These are phyloP conservation scores for Fusarium irregulare DNA, from an alignment of 2,329 filamentous ascomycete species.

Conservation along the genomic window DNA sequence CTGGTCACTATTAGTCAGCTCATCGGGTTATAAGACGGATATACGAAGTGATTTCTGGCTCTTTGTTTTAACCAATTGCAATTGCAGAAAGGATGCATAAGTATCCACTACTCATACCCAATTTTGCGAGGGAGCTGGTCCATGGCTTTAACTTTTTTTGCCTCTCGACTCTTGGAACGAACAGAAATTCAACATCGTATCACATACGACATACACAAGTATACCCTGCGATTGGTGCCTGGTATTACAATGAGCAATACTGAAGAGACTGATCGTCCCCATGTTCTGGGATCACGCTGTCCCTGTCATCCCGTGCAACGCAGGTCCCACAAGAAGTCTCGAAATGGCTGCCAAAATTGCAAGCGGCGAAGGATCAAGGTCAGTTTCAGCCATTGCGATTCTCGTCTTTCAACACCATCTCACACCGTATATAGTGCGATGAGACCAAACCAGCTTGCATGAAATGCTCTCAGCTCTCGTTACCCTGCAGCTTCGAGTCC, in stretches of 20 bases:
- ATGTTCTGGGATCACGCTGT: not conserved
- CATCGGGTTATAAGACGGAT: too few species aligned
- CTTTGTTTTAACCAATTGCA: too few species aligned
- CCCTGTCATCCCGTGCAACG: not conserved
- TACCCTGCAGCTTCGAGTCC: not conserved
- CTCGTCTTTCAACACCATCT: not conserved
- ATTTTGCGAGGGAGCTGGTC: too few species aligned
- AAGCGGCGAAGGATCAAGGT: not conserved
- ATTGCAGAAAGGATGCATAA: too few species aligned
- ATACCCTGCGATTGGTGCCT: not conserved
- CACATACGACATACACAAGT: not conserved
- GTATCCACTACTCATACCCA: too few species aligned
- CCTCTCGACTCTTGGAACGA: not conserved
- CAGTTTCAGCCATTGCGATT: not conserved
- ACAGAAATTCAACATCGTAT: not conserved
- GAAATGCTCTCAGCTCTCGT: not conserved
- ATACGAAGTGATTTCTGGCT: too few species aligned
- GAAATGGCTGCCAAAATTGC: not conserved
- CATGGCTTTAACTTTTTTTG: not conserved
- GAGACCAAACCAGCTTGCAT: not conserved
- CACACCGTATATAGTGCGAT: not conserved
- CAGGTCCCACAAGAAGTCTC: too few species aligned
- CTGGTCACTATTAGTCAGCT: too few species aligned
- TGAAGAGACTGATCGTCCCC: not conserved
- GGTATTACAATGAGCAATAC: not conserved